Evolutionary conservation across 129 eudicot species (phyloP).

Genomic region (Saposhnikovia divaricata): DNA sequence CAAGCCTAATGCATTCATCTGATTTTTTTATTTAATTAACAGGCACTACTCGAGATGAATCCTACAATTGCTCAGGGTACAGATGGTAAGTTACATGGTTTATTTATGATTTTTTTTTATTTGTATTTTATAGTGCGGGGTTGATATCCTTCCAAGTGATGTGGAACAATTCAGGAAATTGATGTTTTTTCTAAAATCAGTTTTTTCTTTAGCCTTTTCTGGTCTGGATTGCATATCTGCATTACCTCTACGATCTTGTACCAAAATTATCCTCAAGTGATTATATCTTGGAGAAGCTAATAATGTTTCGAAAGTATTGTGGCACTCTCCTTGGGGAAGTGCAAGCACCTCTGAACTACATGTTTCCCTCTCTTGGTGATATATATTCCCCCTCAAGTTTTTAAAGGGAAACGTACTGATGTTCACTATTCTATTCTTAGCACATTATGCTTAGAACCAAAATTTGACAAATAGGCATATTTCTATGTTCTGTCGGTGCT

Average conservation of each 20-base stretch:
- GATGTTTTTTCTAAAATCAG: not conserved
- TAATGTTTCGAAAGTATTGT: not conserved
- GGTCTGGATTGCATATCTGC: too few relatives aligned
- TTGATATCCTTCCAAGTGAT: not conserved
- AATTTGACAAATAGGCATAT: not conserved
- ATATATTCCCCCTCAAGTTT: not conserved
- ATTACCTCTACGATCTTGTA: not conserved
- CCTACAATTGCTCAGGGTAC: slow-evolving; percentile 47
- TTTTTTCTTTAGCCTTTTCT: not conserved
- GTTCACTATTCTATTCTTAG: not conserved
- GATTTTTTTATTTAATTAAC: slow-evolving; percentile 10
- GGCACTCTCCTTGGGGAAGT: not conserved
- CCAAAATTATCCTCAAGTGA: not conserved
- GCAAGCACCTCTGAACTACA: not conserved
- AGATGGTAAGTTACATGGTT: slow-evolving; percentile 41
- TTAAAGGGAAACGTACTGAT: not conserved
- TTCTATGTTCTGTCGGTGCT: not conserved
- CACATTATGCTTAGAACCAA: not conserved
- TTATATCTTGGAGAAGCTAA: not conserved
- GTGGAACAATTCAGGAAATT: not conserved
- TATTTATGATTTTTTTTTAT: not conserved
- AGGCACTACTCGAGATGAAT: slow-evolving; percentile 76
- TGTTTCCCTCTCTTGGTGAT: not conserved
- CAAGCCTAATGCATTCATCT: not conserved
- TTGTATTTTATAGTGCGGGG: not conserved